Conservation (phyloP, 2,329 filamentous ascomycete species). For the Talaromyces albobiverticillius region DNA sequence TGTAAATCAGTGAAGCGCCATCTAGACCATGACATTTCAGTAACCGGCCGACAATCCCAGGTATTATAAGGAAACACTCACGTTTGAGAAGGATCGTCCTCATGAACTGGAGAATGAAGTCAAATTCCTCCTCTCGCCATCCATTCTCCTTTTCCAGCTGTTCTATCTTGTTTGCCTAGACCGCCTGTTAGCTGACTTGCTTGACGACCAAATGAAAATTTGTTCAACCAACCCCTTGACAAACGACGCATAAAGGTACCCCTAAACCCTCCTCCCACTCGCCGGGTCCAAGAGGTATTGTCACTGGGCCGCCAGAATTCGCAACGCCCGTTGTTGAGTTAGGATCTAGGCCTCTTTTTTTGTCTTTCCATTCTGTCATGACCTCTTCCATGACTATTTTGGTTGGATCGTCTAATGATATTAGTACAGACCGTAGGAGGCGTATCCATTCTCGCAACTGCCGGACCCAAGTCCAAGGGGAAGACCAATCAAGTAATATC, state of each 20-base stretch:
- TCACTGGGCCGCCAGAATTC: constrained; percentile 63
- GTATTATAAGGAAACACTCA: constrained; percentile 45
- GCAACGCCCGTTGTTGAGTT: constrained; percentile 52
- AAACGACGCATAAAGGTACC: constrained; percentile 87
- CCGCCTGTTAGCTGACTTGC: background rate
- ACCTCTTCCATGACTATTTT: constrained; percentile 84
- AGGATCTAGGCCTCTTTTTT: constrained; percentile 59
- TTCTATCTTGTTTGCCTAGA: constrained; percentile 82
- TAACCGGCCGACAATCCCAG: constrained; percentile 16
- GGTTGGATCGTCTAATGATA: constrained; percentile 69
- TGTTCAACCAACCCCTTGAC: constrained; percentile 70
- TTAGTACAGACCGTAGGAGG: constrained; percentile 72
- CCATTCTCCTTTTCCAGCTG: constrained; percentile 81
- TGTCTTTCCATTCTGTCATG: constrained; percentile 75
- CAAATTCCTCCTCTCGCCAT: constrained; percentile 96
- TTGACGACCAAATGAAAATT: constrained; percentile 11
- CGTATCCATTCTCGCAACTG: constrained; percentile 88
- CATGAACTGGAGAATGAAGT: constrained; percentile 90
- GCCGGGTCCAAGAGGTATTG: constrained; percentile 76
- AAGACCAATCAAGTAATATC: constrained; percentile 91
- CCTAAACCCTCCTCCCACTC: constrained; percentile 92
- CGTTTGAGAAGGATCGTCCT: constrained; percentile 84
- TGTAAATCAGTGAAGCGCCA: constrained; percentile 82
- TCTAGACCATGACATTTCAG: constrained; percentile 49
- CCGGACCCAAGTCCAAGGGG: constrained; percentile 88